Evolutionary conservation across 2,329 filamentous ascomycete genomes (phyloP).

Genomic region (Zasmidium angulare): DNA sequence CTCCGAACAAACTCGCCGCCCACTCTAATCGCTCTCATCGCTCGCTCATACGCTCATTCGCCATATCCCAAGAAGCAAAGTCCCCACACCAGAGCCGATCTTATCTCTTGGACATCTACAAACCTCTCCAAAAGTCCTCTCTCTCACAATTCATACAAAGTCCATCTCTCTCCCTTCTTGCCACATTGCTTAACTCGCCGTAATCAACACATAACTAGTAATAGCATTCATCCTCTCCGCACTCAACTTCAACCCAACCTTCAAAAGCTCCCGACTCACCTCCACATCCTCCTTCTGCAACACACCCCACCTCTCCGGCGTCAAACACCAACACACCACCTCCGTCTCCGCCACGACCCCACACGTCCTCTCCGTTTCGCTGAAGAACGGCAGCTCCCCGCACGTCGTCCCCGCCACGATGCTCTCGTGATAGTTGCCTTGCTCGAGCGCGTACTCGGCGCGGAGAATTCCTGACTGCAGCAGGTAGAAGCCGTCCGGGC

Average conservation of each 20-base stretch:
- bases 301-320: slow-evolving; percentile 66
- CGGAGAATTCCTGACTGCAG: slow-evolving; percentile 85
- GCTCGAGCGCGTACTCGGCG: slow-evolving; percentile 86
- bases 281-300: slow-evolving; percentile 72
- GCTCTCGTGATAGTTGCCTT: slow-evolving; percentile 84
- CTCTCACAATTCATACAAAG: no score
- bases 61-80: not conserved
- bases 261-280: slow-evolving; percentile 79
- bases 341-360: slow-evolving; percentile 72
- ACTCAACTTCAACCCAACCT: slow-evolving; percentile 87
- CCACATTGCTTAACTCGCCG: slow-evolving; percentile 34
- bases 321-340: slow-evolving; percentile 85
- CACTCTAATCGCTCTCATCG: not conserved
- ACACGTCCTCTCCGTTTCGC: slow-evolving; percentile 81
- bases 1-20: no score
- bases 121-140: not conserved
- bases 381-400: slow-evolving; percentile 95
- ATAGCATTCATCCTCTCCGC: slow-evolving; percentile 84
- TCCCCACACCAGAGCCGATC: no score
- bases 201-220: slow-evolving; percentile 50
- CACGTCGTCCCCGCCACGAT: slow-evolving; percentile 94
- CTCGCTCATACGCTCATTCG: not conserved
- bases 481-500: slow-evolving; percentile 82
- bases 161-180: not conserved
- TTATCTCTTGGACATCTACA: no score